phyloP scores from a whole-genome alignment of 331 rosid species.

The Quercus phellos region DNA sequence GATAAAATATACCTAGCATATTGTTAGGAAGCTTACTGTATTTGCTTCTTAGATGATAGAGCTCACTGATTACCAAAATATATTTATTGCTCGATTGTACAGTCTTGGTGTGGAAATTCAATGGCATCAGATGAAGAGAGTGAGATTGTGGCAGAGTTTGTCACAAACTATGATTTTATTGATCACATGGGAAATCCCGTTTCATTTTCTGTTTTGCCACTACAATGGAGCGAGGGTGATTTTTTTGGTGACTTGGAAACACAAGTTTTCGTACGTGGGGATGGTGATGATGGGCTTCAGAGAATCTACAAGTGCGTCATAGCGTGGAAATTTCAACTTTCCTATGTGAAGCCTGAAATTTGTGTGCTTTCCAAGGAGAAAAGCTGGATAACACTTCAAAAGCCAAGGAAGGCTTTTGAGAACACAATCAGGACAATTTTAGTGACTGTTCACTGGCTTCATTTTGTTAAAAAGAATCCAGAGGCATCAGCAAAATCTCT shows the following conservation, averaged over 20 bases:
- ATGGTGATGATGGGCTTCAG: constrained; percentile 37
- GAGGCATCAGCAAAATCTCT: constrained; percentile 33
- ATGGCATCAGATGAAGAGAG: constrained; percentile 74
- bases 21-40: not conserved
- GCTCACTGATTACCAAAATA: constrained; percentile 5
- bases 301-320: constrained; percentile 33
- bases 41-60: not conserved
- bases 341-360: constrained; percentile 42
- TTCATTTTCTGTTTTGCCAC: constrained; percentile 43
- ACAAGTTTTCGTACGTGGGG: constrained; percentile 36
- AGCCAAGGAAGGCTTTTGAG: constrained; percentile 46
- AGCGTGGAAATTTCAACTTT: constrained; percentile 61
- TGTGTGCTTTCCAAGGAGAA: constrained; percentile 46
- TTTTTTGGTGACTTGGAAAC: constrained; percentile 7
- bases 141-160: constrained; percentile 37
- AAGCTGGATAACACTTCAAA: constrained; percentile 49
- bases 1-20: too few relatives aligned
- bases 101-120: constrained; percentile 18
- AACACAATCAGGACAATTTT: constrained; percentile 37
- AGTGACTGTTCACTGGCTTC: constrained; percentile 52
- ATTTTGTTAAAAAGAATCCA: constrained; percentile 47
- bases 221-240: constrained; percentile 35
- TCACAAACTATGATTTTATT: constrained; percentile 38
- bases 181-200: constrained; percentile 31
- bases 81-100: not conserved